These are phyloP conservation scores for Eutrema japonicum DNA, from an alignment of 345 rosid genomes.

Conservation along the genomic window DNA sequence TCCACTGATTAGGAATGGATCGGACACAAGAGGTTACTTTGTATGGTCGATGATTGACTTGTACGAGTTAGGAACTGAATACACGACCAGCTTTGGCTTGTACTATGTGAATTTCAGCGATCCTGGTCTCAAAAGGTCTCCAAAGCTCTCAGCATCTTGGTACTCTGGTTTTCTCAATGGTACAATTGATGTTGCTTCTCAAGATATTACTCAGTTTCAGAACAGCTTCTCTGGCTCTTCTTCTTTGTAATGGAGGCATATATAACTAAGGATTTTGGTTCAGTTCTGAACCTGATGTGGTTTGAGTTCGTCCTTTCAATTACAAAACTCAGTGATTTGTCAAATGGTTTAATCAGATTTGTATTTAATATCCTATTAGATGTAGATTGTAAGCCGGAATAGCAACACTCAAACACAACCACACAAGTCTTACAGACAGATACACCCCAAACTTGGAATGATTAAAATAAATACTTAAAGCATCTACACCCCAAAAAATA, in stretches of 20 bases:
- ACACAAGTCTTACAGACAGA: too few species aligned
- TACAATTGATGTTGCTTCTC: constrained; percentile 27
- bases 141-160: constrained; percentile 60
- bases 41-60: constrained; percentile 58
- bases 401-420: too few species aligned
- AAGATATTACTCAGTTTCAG: background rate
- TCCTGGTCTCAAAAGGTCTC: constrained; percentile 48
- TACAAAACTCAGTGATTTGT: background rate
- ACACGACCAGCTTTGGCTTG: constrained; percentile 38
- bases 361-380: too few species aligned
- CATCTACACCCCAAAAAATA: too few species aligned
- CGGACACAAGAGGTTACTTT: constrained; percentile 57
- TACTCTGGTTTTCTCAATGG: constrained; percentile 55
- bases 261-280: background rate
- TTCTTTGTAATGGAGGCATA: constrained; percentile 6
- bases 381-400: too few species aligned
- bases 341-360: too few species aligned
- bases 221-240: constrained; percentile 17
- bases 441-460: too few species aligned
- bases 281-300: background rate
- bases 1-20: constrained; percentile 51
- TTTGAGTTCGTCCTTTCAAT: background rate
- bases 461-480: too few species aligned
- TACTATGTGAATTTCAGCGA: constrained; percentile 55
- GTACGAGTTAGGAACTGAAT: constrained; percentile 47